Evolutionary conservation across 495 filamentous ascomycete species (phyloP).

Genomic region (Aspergillus heteromorphus): DNA sequence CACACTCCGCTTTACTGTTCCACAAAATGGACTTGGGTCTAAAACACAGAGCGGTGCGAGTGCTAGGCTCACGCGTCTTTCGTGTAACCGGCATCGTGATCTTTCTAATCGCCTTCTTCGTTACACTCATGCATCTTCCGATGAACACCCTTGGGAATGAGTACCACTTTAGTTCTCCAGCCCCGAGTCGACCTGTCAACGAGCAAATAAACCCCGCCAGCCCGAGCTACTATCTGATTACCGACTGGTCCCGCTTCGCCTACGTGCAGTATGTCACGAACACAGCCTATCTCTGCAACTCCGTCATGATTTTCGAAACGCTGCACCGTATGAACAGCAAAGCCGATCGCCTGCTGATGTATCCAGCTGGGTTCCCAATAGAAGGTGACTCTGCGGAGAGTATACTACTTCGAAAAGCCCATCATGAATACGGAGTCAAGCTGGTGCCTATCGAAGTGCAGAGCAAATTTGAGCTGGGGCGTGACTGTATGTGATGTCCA

Average conservation of each 20-base stretch:
- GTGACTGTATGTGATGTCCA: constrained; percentile 11
- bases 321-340: constrained; percentile 48
- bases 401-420: constrained; percentile 48
- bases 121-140: no score
- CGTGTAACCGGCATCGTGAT: no score
- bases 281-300: constrained; percentile 58
- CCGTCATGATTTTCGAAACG: constrained; percentile 60
- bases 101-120: no score
- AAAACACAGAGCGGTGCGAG: no score
- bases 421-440: constrained; percentile 51
- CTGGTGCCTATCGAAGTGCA: constrained; percentile 49
- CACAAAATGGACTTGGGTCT: no score
- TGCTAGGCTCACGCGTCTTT: no score
- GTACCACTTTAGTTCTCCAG: no score
- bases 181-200: no score
- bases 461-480: constrained; percentile 21
- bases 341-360: constrained; percentile 57
- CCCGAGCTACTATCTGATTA: no score
- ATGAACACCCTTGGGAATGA: no score
- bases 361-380: constrained; percentile 41
- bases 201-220: no score
- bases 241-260: constrained; percentile 51
- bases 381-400: constrained; percentile 30
- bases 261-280: constrained; percentile 61
- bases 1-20: no score